Evolutionary conservation across 2,329 filamentous ascomycete genomes (phyloP), one percentile per base, ranked within the genome.

Genomic region (Fusarium subglutinans): DNA sequence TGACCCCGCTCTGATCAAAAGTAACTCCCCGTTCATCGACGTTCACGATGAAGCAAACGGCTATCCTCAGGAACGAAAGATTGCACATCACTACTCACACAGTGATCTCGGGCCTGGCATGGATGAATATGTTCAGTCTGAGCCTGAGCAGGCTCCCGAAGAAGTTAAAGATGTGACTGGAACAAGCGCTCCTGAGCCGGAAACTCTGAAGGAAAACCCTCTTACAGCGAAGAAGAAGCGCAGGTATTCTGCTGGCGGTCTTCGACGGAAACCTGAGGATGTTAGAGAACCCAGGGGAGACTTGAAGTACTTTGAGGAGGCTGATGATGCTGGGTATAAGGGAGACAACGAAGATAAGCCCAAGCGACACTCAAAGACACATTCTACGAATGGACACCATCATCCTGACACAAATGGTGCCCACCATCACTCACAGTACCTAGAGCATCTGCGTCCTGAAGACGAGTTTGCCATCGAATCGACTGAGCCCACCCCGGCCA

Each of bases 251-350:
- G 95, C 95, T 55, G 94, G 94, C 73, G 95, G 94, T 10, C 87
- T 98, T 33, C 90, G 93, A 41, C 86, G 90, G 66, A 92, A 93
- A 78, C 92, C 94, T 30, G 86, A 89, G 63, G 93, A 94, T 72
- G 92, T 97, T 12, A 88, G 88, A 24, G 89, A 92, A 18, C 87
- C 89, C 15, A 87, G 92, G 59, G 93, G 94, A n/a, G 89, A 93
- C 72, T 86, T 98, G n/a, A 92, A 97, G 80, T 98, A 95, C 76
- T 95, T 93, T 77, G 95, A 97, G 78, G 94, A 97, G 76, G 94
- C 96, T 35, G 94, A 95, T 28, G 96, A 97, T 78, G 91, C 91
- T 47, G 93, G 90, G 5, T 95, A 96, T 82, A 90, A 91, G 74
- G 92, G 92, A 70, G 92, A 94, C 74, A 72, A 72, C 47, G 76